Conservation (phyloP, 352 stramenopile species). For the Pythium volutum region DNA sequence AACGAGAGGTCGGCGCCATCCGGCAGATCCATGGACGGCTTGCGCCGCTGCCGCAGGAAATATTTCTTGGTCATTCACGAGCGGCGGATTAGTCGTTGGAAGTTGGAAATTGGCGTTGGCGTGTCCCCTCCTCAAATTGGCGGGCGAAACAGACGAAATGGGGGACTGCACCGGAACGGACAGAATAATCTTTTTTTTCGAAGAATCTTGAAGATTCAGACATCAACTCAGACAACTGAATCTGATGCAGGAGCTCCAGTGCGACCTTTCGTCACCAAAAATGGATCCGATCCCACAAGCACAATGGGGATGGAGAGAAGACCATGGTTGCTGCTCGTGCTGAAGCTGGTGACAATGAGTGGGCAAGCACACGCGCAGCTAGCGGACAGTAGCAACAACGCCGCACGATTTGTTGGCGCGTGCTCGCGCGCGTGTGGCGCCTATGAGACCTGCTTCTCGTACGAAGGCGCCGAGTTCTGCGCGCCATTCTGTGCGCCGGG, state of each 20-base stretch:
- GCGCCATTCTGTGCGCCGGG: conserved; percentile 37
- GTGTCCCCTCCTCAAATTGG: too few relatives aligned
- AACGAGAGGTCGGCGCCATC: conserved; percentile 9
- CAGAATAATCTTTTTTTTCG: background rate
- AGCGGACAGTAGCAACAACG: background rate
- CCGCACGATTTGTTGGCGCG: background rate
- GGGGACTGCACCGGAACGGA: background rate
- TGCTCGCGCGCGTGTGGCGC: conserved; percentile 28
- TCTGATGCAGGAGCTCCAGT: background rate
- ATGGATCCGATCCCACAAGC: background rate
- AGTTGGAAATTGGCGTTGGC: background rate
- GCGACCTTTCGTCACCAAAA: background rate
- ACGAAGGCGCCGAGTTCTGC: conserved; percentile 42
- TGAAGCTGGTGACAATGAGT: background rate
- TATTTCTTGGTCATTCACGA: conserved; percentile 20
- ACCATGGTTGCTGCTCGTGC: background rate
- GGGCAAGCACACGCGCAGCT: background rate
- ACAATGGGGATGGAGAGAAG: background rate
- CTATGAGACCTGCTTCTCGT: conserved; percentile 48
- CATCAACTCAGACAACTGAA: background rate
- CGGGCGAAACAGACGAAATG: background rate
- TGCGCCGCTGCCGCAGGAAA: conserved; percentile 26
- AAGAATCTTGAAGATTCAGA: conserved; percentile 2
- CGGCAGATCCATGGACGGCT: conserved; percentile 20
- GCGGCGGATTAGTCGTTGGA: background rate